phyloP scores from a whole-genome alignment of 108 stramenopile genomes.

The Schizochytrium sp. region DNA sequence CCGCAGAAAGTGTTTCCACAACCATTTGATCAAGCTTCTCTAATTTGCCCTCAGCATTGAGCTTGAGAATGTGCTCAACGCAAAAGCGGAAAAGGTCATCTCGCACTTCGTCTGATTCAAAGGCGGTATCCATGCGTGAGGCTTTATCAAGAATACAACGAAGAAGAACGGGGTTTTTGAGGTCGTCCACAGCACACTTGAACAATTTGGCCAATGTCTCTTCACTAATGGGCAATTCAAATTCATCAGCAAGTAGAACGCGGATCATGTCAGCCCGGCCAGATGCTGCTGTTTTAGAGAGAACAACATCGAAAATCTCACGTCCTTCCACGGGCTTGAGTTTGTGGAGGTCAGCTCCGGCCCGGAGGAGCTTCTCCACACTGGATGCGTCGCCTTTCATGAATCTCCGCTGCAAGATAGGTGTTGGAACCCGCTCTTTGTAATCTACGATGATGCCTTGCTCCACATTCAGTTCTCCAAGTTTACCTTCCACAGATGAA shows the following conservation, averaged over 20 bases:
- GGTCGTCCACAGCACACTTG: conserved; percentile 38
- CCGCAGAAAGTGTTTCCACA: neutral
- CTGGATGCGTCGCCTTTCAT: conserved; percentile 9
- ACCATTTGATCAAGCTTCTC: conserved; percentile 58
- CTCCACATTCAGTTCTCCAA: conserved; percentile 7
- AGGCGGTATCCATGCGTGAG: neutral
- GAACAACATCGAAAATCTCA: conserved; percentile 12
- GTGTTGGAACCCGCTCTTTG: neutral
- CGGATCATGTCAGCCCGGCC: conserved; percentile 38
- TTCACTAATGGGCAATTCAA: neutral
- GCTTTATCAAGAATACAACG: conserved; percentile 1
- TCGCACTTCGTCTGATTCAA: neutral
- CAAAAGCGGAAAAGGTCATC: conserved; percentile 42
- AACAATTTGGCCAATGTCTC: neutral
- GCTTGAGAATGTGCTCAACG: conserved; percentile 1
- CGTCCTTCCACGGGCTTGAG: neutral
- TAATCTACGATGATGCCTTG: neutral
- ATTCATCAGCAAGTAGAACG: conserved; percentile 24
- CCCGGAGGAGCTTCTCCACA: conserved; percentile 11
- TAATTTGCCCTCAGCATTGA: conserved; percentile 39
- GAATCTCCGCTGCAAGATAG: neutral
- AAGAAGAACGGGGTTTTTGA: conserved; percentile 25
- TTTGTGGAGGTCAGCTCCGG: neutral
- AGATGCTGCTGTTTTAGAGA: neutral
- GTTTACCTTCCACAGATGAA: neutral